Conservation (phyloP, 257 asterid species). For the Jacaranda mimosifolia region DNA sequence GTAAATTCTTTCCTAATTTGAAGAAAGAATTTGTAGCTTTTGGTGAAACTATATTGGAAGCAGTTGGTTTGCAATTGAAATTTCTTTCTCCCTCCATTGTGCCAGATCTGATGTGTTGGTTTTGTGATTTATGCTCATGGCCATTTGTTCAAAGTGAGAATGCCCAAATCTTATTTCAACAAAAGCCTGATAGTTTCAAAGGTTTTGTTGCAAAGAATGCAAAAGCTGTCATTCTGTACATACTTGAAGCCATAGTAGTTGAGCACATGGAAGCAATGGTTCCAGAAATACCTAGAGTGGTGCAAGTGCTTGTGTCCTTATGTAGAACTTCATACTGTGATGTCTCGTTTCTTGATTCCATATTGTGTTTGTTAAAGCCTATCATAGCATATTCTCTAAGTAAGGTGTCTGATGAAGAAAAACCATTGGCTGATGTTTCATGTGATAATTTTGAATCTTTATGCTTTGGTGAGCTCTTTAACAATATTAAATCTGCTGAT, state of each 20-base stretch:
- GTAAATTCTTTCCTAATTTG: constrained; percentile 84
- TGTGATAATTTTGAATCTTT: constrained; percentile 78
- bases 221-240: constrained; percentile 81
- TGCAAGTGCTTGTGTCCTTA: constrained; percentile 78
- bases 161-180: constrained; percentile 42
- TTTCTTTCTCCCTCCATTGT: constrained; percentile 73
- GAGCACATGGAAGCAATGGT: constrained; percentile 93
- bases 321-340: constrained; percentile 79
- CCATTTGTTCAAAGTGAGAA: constrained; percentile 71
- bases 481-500: constrained; percentile 47
- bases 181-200: constrained; percentile 58
- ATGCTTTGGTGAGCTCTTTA: constrained; percentile 85
- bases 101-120: constrained; percentile 94
- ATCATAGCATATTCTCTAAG: constrained; percentile 75
- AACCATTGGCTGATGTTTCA: constrained; percentile 52
- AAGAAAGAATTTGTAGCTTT: constrained; percentile 82
- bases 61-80: constrained; percentile 92
- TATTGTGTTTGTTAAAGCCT: constrained; percentile 77
- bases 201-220: constrained; percentile 95
- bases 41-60: constrained; percentile 90
- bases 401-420: constrained; percentile 74
- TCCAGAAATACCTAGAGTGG: constrained; percentile 88
- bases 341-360: constrained; percentile 82
- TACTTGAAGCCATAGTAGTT: constrained; percentile 86
- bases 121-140: constrained; percentile 86